A percentile compares a stretch with the other conserved stretches of the same genome.
These are phyloP conservation scores for Jatropha podagrica DNA, from an alignment of 441 rosid species.

Conservation along the genomic window DNA sequence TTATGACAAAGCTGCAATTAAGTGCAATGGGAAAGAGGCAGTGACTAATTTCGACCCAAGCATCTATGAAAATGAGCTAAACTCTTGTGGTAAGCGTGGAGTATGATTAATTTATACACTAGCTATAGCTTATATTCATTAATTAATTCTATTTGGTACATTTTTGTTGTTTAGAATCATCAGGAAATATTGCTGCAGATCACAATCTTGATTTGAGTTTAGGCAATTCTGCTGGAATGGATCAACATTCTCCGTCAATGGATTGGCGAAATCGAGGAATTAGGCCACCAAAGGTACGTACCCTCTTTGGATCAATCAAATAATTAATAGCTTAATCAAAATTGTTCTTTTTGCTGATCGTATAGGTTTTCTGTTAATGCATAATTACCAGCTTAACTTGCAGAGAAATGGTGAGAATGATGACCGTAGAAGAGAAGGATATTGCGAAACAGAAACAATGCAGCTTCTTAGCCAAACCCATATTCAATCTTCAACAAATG, in stretches of 20 bases:
- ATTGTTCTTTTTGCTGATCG: not conserved
- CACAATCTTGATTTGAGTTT: conserved; percentile 91
- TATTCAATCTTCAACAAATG: conserved; percentile 43
- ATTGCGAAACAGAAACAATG: conserved; percentile 48
- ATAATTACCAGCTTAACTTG: conserved; percentile 22
- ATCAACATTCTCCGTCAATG: conserved; percentile 34
- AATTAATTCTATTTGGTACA: not conserved
- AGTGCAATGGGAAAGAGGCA: conserved; percentile 95
- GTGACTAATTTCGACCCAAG: conserved; percentile 95
- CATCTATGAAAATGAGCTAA: conserved; percentile 77
- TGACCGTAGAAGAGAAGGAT: conserved; percentile 28
- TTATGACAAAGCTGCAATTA: conserved; percentile 95
- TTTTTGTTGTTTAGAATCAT: conserved; percentile 36
- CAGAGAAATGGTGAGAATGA: conserved; percentile 25
- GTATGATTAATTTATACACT: too few relatives aligned
- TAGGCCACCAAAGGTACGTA: conserved; percentile 43
- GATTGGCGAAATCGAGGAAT: conserved; percentile 41
- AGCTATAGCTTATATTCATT: not conserved
- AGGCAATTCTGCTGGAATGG: conserved; percentile 50
- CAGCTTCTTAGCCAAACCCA: conserved; percentile 56
- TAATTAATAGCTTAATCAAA: too few relatives aligned
- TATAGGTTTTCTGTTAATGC: not conserved
- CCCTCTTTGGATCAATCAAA: too few relatives aligned
- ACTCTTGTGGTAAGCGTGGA: conserved; percentile 40
- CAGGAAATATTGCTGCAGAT: conserved; percentile 50